phyloP scores from a whole-genome alignment of 75 land plant species.

The Sequoia sempervirens region DNA sequence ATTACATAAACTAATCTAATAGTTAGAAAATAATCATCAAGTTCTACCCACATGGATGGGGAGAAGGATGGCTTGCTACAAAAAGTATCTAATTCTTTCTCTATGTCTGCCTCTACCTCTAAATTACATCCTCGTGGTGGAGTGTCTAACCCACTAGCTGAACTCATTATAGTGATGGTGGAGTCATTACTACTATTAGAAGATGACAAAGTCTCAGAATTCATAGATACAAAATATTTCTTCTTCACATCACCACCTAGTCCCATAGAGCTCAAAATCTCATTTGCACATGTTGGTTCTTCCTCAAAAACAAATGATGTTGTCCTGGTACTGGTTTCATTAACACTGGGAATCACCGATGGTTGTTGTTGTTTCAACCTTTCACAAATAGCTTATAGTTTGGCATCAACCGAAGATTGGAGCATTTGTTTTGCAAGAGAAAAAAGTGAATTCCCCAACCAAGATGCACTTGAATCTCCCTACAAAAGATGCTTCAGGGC shows the following conservation, averaged over 20 bases:
- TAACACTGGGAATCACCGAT: background rate
- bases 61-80: constrained; percentile 11
- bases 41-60: too few species aligned
- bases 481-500: too few species aligned
- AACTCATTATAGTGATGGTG: too few species aligned
- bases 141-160: too few species aligned
- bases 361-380: constrained; percentile 5
- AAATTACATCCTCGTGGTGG: too few species aligned
- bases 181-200: too few species aligned
- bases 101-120: background rate
- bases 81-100: constrained; percentile 6
- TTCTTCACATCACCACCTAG: background rate
- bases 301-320: background rate
- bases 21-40: background rate
- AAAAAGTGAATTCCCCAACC: background rate
- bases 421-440: constrained; percentile 27
- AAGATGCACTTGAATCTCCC: constrained; percentile 7
- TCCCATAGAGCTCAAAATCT: background rate
- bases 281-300: background rate
- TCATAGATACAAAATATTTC: too few species aligned
- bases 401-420: constrained; percentile 58
- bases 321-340: background rate
- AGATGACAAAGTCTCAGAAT: too few species aligned
- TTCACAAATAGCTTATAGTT: constrained; percentile 53
- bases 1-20: too few species aligned